Conservation (phyloP, 257 asterid genomes). For the Solanum arcanum region DNA sequence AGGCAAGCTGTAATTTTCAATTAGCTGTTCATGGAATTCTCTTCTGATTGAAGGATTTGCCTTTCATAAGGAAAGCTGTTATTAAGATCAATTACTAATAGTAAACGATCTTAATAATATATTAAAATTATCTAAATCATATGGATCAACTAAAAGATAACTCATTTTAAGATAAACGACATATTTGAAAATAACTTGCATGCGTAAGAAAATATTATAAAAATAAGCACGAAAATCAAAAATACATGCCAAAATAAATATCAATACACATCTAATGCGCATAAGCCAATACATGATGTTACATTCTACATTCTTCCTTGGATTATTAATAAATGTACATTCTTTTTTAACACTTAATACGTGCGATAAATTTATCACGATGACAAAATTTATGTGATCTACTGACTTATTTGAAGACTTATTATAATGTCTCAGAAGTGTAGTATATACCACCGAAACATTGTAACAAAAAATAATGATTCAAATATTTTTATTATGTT, state of each 20-base stretch:
- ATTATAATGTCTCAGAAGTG: constrained; percentile 32
- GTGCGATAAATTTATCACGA: constrained; percentile 32
- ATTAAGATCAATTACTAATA: too few species aligned
- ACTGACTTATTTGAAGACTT: constrained; percentile 11
- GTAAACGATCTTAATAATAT: neutral
- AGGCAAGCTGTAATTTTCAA: neutral
- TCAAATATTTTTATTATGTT: constrained; percentile 32
- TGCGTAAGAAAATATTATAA: too few species aligned
- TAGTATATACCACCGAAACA: constrained; percentile 23
- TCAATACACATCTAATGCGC: neutral
- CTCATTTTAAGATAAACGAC: too few species aligned
- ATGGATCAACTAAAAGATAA: too few species aligned
- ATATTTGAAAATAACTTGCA: too few species aligned
- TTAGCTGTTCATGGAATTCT: neutral
- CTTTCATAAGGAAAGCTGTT: neutral
- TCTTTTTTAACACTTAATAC: constrained; percentile 9
- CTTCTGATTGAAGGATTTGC: neutral
- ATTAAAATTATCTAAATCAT: too few species aligned
- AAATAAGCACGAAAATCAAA: too few species aligned
- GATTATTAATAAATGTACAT: constrained; percentile 23
- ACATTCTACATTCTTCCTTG: constrained; percentile 29
- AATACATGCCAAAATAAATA: too few species aligned
- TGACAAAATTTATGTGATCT: constrained; percentile 17
- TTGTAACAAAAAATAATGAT: constrained; percentile 28
- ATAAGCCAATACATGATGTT: constrained; percentile 27